Evolutionary conservation across 1,284 basidiomycete species (phyloP), one percentile per base, ranked within the genome.

Genomic region (Mycena sp.): DNA sequence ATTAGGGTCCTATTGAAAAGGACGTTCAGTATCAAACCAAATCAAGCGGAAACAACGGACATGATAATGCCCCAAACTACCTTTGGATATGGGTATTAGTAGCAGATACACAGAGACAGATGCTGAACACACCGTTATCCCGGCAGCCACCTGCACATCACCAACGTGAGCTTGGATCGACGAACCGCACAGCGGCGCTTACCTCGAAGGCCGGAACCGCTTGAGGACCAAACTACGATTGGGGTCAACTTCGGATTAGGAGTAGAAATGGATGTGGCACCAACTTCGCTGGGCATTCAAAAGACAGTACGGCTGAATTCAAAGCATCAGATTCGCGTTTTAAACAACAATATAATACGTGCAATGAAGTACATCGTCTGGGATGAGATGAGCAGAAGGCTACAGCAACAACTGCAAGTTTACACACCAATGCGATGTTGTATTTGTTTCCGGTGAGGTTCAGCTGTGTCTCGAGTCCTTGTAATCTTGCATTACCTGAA

Each of bases 311-410:
- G 86, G 85, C 86, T 88, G 58, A n/a, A n/a, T n/a, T n/a, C 38
- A 29, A n/a, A 37, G 37, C 40, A n/a, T 60, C 10, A 57, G 30
- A 25, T 16, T 19, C 21, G 21, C 16, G 40, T 14, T 4, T 7
- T 51, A 17, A 12, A 45, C 9, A 58, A 12, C 14, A 9, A 45
- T 11, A 53, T 11, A 11, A 2, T 16, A 74, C 85, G 53, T 71
- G 90, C 89, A 45, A 91, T 83, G 72, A 89, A 90, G 72, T 84
- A 91, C 85, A 88, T 86, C 0, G 88, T 90, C 88, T 91, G 30
- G 7, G 19, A 58, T 11, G 40, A 26, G 14, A 28, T 30, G 1
- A 29, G 29, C 44, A 23, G 17, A 16, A 3, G 46, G 5, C 23
- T 19, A 9, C 25, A 19, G 26, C 19, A 21, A 25, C 2, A 11